Evolutionary conservation across 1,139 yeast genomes (phyloP), one percentile per base, ranked within the genome.

Genomic region (Blastobotrys petasosporus): DNA sequence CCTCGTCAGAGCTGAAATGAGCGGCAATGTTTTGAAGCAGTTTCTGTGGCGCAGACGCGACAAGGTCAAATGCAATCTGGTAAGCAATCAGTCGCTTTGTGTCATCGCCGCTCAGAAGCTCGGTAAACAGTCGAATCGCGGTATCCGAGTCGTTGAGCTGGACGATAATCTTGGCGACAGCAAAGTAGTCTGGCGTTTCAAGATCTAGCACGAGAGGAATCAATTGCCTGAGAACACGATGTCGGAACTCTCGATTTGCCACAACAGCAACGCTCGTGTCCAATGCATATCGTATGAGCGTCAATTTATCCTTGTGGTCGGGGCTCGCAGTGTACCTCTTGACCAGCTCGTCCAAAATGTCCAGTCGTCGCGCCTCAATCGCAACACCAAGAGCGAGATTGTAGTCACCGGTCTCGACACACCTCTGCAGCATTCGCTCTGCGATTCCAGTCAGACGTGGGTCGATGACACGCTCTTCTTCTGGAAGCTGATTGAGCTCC

Each of bases 41-140:
- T 61, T 86, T 94, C 68, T 92, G 98, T n/a, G 96, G 79, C 0
- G 97, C 97, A 11, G 94, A 81, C 48, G 81, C 81, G 4, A 88
- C 97, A 54, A 92, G 76, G 64, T 92, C 98, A 66, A 92, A 92
- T 1, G 97, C 97, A 48, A 94, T 87, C 70, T 92, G 99, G 64
- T 80, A 86, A 3, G 95, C 95, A 51, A 85, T 73, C 54, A 80
- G 68, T 13, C 67, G 57, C 37, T 71, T 71, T 15, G 68, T 66
- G 5, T 63, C 62, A 38, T 61, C 54, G 35, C 56, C 50, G 1
- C 56, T 52, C 43, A 86, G 62, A 51, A 85, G 72, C 53, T 76
- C 76, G 55, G 77, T 74, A 63, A 92, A 86, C 45, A 88, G 70
- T 47, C 74, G 71, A 35, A 77, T 73, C 3, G 96, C 95, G 55